Evolutionary conservation across 768 basidiomycete genomes (phyloP), one percentile per base, ranked within the genome.

Genomic region (Kockovaella imperatae): DNA sequence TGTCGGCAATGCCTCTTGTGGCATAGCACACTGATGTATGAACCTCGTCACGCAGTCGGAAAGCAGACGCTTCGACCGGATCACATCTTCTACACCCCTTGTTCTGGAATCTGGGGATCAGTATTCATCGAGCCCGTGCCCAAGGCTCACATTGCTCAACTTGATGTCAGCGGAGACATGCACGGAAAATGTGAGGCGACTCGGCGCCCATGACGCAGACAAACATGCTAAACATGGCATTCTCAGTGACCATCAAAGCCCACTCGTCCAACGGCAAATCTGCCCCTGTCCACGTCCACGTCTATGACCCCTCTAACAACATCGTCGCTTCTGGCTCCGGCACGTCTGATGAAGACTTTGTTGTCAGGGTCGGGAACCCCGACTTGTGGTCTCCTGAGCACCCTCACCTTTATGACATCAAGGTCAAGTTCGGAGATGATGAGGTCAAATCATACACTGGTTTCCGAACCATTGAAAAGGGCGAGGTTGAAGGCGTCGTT

Each of bases 41-140:
- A 39, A 11, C n/a, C n/a, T 32, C 20, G 11, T 3, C 13, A 8
- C 18, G 42, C 30, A 57, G 56, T 51, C 26, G 56, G 56, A 31
- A 57, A 57, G 35, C 56, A 57, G 43, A 54, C 56, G 2, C 40
- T 40, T 1, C 17, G 28, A 8, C 56, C 56, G 10, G 47, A 45
- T 47, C 56, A 57, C 47, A 57, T 57, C 34, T 54, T 57, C 50
- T 57, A 57, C 21, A 57, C 48, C 13, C 52, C 56, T 4, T 57
- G 56, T 21, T 42, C 47, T 23, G 56, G 56, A 18, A 57, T 57
- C 32, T 57, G 56, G 56, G 52, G 54, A 26, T 50, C 49, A 24
- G 56, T 57, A 4, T 57, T 53, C 45, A 47, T 57, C 35, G 56
- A 57, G 41, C 56, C 56, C 21, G 52, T 54, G 7, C 56, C 56